Evolutionary conservation across 2,329 filamentous ascomycete genomes (phyloP).

Genomic region (Trichocomaceae sp.): DNA sequence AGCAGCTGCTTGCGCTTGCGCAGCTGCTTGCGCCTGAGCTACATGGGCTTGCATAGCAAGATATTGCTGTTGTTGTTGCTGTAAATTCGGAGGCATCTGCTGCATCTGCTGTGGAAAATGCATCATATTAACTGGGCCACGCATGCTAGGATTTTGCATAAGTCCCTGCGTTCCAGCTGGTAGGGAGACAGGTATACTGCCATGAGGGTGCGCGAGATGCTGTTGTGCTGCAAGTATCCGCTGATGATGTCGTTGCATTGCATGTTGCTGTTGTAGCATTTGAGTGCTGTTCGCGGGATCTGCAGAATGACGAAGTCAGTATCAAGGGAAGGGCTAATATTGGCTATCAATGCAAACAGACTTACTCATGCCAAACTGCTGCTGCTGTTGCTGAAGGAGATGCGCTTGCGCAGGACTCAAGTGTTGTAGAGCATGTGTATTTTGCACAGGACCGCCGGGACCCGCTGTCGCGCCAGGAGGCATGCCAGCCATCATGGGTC

Average conservation of each 20-base stretch:
- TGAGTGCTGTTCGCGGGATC: slow-evolving; percentile 39
- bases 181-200: slow-evolving; percentile 33
- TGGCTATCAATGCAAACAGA: slow-evolving; percentile 10
- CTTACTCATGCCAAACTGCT: slow-evolving; percentile 39
- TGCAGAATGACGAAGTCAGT: background rate
- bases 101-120: slow-evolving; percentile 38
- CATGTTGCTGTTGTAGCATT: slow-evolving; percentile 28
- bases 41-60: slow-evolving; percentile 29
- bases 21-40: slow-evolving; percentile 18
- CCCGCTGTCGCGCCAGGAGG: slow-evolving; percentile 51
- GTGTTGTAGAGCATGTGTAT: slow-evolving; percentile 56
- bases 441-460: slow-evolving; percentile 45
- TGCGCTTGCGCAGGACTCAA: slow-evolving; percentile 46
- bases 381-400: slow-evolving; percentile 47
- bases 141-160: slow-evolving; percentile 38
- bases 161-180: slow-evolving; percentile 37
- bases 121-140: slow-evolving; percentile 31
- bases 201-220: slow-evolving; percentile 19
- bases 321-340: background rate
- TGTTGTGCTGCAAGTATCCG: slow-evolving; percentile 27
- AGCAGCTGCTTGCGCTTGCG: slow-evolving; percentile 8
- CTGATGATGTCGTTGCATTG: slow-evolving; percentile 19
- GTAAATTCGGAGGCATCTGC: slow-evolving; percentile 37
- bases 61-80: slow-evolving; percentile 35
- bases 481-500: slow-evolving; percentile 60